Base-by-base conservation (phyloP, 1,284 basidiomycete species). In the Tranzscheliella williamsii region DNA sequence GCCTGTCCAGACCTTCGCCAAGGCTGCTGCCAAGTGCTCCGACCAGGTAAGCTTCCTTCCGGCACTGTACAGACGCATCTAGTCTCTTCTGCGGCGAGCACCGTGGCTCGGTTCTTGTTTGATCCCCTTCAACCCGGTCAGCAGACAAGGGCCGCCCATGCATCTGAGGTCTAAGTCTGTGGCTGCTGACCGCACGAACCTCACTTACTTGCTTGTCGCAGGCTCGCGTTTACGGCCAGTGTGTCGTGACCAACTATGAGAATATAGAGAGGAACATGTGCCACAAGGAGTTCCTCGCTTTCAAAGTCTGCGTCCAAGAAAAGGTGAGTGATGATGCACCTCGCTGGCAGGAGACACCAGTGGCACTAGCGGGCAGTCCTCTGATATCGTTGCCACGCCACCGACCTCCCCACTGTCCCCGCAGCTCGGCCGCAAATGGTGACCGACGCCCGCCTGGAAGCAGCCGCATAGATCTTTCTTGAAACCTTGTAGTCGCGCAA, bases 181-280 rank as follows among this genome's bases (percentile, higher is more conserved):
- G n/a, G n/a, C n/a, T n/a, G n/a, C n/a, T n/a, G n/a, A n/a, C n/a
- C n/a, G n/a, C n/a, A n/a, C n/a, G n/a, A n/a, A n/a, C n/a, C n/a
- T n/a, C n/a, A n/a, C n/a, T n/a, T n/a, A n/a, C 4, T 26, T 32
- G 4, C 11, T 21, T 32, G 4, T 17, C 38, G 7, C 83, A 89
- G 64, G 89, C 89, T 23, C 80, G 84, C 8, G 79, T 76, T 11
- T 92, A 92, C 70, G 90, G 89, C 20, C 86, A 86, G 75, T 92
- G 90, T 72, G 85, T 92, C 21, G 78, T 86, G 16, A 83, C 84
- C 4, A 84, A 83, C 3, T 90, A 90, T 78, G 85, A 84, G 17
- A 89, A 91, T 67, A 84, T 89, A 12, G 83, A 80, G 56, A 86
- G 86, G 76, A 87, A 89, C 69, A 82, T 83, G 47, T 92, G 90